These are phyloP conservation scores for Seiridium unicorne DNA, from an alignment of 2,329 filamentous ascomycete species.

Conservation along the genomic window DNA sequence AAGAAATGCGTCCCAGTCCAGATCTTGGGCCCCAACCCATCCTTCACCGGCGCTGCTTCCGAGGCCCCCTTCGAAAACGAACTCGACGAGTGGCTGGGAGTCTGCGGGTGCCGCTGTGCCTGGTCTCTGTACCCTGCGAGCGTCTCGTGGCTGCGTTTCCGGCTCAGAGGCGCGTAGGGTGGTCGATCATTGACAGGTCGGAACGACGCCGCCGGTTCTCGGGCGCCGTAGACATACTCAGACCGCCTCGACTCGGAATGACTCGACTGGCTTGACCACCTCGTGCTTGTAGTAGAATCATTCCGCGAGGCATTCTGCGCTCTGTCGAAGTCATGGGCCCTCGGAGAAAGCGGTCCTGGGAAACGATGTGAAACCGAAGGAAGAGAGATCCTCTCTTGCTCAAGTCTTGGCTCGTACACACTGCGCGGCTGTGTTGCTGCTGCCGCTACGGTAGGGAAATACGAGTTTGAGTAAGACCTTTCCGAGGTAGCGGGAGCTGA, in stretches of 20 bases:
- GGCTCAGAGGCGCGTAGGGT: constrained; percentile 21
- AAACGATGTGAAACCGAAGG: constrained; percentile 30
- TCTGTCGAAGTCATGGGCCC: constrained; percentile 37
- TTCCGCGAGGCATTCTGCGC: constrained; percentile 18
- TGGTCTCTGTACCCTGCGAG: constrained; percentile 22
- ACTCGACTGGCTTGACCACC: constrained; percentile 36
- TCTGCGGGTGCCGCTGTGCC: constrained; percentile 18
- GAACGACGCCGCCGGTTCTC: constrained; percentile 35
- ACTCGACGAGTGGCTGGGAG: constrained; percentile 25
- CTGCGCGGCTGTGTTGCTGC: constrained; percentile 43
- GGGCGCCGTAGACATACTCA: constrained; percentile 46
- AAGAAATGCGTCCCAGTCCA: constrained; percentile 68
- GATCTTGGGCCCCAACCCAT: constrained; percentile 64
- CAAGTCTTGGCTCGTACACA: constrained; percentile 43
- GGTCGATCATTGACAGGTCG: constrained; percentile 22
- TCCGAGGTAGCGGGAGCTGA: constrained; percentile 35
- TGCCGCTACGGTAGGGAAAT: constrained; percentile 41
- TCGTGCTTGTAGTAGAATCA: constrained; percentile 25
- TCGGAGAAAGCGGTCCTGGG: constrained; percentile 44
- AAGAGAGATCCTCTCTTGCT: constrained; percentile 37
- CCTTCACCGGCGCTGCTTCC: constrained; percentile 51
- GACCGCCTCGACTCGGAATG: constrained; percentile 38
- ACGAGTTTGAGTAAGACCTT: constrained; percentile 40
- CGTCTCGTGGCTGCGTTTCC: constrained; percentile 19
- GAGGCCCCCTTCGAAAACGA: constrained; percentile 28